phyloP scores from a whole-genome alignment of 2,329 filamentous ascomycete genomes.

The Monilinia laxa region DNA sequence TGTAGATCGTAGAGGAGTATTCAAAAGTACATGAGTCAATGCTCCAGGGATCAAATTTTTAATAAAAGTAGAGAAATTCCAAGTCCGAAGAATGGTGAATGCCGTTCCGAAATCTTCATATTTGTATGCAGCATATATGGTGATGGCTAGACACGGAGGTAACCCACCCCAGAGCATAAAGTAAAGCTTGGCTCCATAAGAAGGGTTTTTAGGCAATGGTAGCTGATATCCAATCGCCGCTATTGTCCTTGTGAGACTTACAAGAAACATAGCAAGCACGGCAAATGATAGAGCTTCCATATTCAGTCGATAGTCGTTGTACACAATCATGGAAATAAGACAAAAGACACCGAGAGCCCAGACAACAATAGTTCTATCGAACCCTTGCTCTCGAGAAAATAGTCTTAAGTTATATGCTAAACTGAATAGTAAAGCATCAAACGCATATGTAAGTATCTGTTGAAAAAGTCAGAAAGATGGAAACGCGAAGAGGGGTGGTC shows the following conservation, averaged over 20 bases:
- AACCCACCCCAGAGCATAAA: conserved; percentile 33
- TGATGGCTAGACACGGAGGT: conserved; percentile 31
- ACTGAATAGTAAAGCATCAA: conserved; percentile 34
- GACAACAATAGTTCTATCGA: conserved; percentile 25
- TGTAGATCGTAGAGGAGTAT: conserved; percentile 32
- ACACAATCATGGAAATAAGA: conserved; percentile 23
- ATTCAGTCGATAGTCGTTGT: conserved; percentile 35
- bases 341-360: conserved; percentile 29
- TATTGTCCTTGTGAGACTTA: conserved; percentile 33
- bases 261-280: conserved; percentile 28
- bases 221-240: conserved; percentile 28
- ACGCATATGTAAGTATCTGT: conserved; percentile 37
- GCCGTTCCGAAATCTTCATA: conserved; percentile 33
- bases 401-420: conserved; percentile 28
- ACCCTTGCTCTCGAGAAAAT: conserved; percentile 26
- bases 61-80: conserved; percentile 28
- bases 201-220: conserved; percentile 27
- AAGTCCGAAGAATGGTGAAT: conserved; percentile 27
- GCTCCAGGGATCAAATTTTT: conserved; percentile 31
- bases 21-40: conserved; percentile 33
- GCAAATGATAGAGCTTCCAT: conserved; percentile 26
- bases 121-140: conserved; percentile 29
- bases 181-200: conserved; percentile 31
- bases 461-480: conserved; percentile 20
- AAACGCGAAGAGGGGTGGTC: neutral